Evolutionary conservation across 306 rosid species (phyloP), one percentile per base, ranked within the genome.

Genomic region (Medicago lupulina): DNA sequence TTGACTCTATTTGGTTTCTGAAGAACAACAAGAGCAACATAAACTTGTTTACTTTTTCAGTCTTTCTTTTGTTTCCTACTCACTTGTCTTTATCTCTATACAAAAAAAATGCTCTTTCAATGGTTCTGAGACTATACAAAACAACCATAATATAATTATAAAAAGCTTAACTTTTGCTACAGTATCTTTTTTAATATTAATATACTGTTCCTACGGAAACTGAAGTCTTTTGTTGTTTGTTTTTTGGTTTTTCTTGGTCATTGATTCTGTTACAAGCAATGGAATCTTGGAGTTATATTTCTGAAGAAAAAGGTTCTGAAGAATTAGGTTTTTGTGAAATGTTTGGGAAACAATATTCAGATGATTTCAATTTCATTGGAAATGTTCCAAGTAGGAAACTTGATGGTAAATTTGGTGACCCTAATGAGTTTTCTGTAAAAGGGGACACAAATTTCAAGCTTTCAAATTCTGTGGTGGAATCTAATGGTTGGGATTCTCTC

Each of bases 271-370:
- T 81, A 18, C 71, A 54, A 75, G 82, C 44, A 63, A 93, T 93
- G 98, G 97, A 91, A 82, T 84, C 97, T 70, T 91, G 98, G 98
- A 88, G 86, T 72, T 86, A 46, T 83, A 84, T 83, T 55, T 81
- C 93, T 78, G 89, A 85, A 77, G 93, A 87, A 62, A 84, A 86
- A 81, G 66, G 61, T 67, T 86, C 87, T 82, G 91, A 84, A 74
- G 91, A 88, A 77, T 40, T 86, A 84, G 84, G 88, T 80, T 84
- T 82, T 66, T 83, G 83, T 15, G 88, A 85, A 66, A 82, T 90
- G 81, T 38, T 80, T 62, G 91, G 88, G 12, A 89, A 84, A 83
- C 94, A 58, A 58, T 58, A 21, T 23, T 58, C 64, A 11, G 64
- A 58, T 58, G 64, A 58, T 23, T 58, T 58, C 38, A 58, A 58